Evolutionary conservation across 305 asterid genomes (phyloP).

Genomic region (Fraxinus albicans): DNA sequence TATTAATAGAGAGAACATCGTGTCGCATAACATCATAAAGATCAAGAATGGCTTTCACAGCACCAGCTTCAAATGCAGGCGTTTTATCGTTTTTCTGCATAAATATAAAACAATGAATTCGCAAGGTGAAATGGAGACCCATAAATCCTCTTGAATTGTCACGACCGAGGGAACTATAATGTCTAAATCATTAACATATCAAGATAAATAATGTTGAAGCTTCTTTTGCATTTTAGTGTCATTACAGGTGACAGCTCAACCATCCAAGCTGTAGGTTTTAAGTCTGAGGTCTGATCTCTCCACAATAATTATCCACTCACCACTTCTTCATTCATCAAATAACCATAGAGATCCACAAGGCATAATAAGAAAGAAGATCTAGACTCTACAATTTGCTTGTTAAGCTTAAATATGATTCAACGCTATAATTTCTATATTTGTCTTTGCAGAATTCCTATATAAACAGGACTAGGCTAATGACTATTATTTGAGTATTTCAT

Average conservation of each 20-base stretch:
- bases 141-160: constrained; percentile 15
- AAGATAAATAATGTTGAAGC: neutral
- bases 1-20: constrained; percentile 68
- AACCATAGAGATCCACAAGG: constrained; percentile 12
- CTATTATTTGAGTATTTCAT: neutral
- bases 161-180: constrained; percentile 12
- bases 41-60: constrained; percentile 86
- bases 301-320: constrained; percentile 12
- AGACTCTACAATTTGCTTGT: neutral
- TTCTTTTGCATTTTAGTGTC: neutral
- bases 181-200: constrained; percentile 1
- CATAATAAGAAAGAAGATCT: neutral
- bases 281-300: constrained; percentile 1
- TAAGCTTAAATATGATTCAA: neutral
- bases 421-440: neutral
- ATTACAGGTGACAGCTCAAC: constrained; percentile 17
- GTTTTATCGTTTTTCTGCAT: constrained; percentile 73
- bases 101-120: constrained; percentile 19
- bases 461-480: neutral
- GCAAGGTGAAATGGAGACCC: constrained; percentile 13
- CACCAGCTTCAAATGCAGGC: constrained; percentile 79
- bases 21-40: constrained; percentile 87
- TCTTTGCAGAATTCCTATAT: neutral
- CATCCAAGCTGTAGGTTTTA: neutral
- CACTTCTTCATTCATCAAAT: neutral